Evolutionary conservation across 2,329 filamentous ascomycete genomes (phyloP).

Genomic region (Cladophialophora immunda): DNA sequence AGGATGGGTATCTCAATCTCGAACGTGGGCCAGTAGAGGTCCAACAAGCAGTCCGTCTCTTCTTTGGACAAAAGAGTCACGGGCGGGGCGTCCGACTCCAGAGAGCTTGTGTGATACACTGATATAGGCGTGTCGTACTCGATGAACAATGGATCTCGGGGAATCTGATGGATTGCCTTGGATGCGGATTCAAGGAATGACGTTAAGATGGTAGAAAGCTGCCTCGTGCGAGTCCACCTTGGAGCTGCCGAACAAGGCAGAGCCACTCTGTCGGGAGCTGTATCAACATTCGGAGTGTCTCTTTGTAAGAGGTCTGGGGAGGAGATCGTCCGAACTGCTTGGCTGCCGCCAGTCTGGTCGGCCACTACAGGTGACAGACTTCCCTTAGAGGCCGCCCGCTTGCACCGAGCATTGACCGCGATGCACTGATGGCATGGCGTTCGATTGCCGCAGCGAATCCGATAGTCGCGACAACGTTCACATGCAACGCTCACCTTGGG

Average conservation of each 20-base stretch:
- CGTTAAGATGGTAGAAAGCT: not conserved
- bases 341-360: too few species aligned
- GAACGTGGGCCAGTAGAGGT: not conserved
- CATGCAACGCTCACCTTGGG: not conserved
- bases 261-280: too few species aligned
- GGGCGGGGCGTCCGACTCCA: not conserved
- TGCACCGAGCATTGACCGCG: too few species aligned
- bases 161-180: not conserved
- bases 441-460: too few species aligned
- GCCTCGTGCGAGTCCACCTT: not conserved
- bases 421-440: too few species aligned
- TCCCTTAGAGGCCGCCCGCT: too few species aligned
- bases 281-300: too few species aligned
- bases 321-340: too few species aligned
- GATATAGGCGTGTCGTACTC: not conserved
- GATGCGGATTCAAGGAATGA: not conserved
- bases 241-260: not conserved
- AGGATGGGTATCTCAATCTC: not conserved
- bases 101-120: not conserved
- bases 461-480: not conserved
- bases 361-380: too few species aligned
- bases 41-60: not conserved
- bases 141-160: not conserved
- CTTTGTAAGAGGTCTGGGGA: not conserved
- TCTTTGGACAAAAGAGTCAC: not conserved